Evolutionary conservation across 805 yeast species (phyloP).

Genomic region (Metschnikowia bowlesiae): DNA sequence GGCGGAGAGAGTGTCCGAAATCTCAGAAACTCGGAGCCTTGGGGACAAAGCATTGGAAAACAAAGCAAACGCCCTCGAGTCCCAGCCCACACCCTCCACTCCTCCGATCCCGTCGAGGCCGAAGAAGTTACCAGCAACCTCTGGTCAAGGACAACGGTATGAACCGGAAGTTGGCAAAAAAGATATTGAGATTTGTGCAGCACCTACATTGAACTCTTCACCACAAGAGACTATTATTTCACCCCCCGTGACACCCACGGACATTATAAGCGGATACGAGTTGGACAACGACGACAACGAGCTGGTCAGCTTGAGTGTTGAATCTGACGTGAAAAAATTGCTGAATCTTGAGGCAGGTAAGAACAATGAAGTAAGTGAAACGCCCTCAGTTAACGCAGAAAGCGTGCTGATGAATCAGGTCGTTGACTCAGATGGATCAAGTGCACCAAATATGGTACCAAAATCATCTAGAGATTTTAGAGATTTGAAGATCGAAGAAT

Average conservation of each 20-base stretch:
- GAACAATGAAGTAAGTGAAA: not conserved
- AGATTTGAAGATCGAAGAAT: not conserved
- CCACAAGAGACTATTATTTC: not conserved
- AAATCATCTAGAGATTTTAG: not conserved
- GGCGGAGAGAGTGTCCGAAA: not conserved
- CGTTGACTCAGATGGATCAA: not conserved
- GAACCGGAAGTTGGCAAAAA: no score
- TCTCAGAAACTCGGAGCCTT: no score
- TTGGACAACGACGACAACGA: not conserved
- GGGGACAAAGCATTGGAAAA: not conserved
- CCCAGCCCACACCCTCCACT: not conserved
- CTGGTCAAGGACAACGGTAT: not conserved
- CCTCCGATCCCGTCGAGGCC: constrained; percentile 2
- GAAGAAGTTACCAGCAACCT: not conserved
- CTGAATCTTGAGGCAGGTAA: not conserved
- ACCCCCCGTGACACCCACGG: not conserved
- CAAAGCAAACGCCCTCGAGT: not conserved
- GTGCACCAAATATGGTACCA: not conserved
- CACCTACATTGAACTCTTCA: not conserved
- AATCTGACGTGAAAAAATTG: not conserved
- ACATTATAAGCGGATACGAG: constrained; percentile 1
- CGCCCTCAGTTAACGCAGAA: no score
- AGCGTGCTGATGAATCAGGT: not conserved
- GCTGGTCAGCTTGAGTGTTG: no score
- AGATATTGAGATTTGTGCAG: not conserved